phyloP scores from a whole-genome alignment of 257 asterid species.

The Voacanga thouarsii region DNA sequence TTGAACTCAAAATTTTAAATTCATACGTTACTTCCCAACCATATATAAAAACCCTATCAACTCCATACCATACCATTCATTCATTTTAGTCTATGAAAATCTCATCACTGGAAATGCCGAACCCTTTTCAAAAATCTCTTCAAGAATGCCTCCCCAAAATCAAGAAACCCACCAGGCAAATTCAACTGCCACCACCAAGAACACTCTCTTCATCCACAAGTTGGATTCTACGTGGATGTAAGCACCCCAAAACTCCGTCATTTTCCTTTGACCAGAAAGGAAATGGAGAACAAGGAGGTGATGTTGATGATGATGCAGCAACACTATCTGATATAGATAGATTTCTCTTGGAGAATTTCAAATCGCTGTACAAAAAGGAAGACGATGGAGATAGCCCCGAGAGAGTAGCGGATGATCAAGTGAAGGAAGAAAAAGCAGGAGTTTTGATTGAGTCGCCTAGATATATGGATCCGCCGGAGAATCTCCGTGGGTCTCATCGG shows the following conservation, averaged over 20 bases:
- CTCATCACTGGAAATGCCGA: conserved; percentile 34
- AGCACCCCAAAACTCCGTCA: conserved; percentile 50
- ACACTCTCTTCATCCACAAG: conserved; percentile 28
- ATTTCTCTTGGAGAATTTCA: conserved; percentile 63
- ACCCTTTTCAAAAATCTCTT: conserved; percentile 53
- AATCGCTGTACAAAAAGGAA: conserved; percentile 44
- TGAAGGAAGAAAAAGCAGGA: conserved; percentile 16
- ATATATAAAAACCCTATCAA: not conserved
- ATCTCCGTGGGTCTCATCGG: conserved; percentile 18
- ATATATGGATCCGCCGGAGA: conserved; percentile 30
- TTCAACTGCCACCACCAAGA: conserved; percentile 19
- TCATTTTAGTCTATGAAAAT: not conserved
- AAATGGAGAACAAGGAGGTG: conserved; percentile 3
- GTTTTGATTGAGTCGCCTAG: conserved; percentile 30
- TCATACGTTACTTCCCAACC: conserved; percentile 9
- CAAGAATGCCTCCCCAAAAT: conserved; percentile 50
- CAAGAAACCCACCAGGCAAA: conserved; percentile 34
- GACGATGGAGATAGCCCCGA: not conserved
- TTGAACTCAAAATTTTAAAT: conserved; percentile 3
- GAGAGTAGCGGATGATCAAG: conserved; percentile 2
- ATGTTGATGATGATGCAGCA: conserved; percentile 23
- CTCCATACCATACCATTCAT: not conserved
- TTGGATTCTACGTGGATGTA: conserved; percentile 46
- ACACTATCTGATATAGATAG: conserved; percentile 57
- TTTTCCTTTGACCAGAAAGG: conserved; percentile 21